These are phyloP conservation scores for Yarrowia galli DNA, from an alignment of 1,139 yeast genomes.

Conservation along the genomic window DNA sequence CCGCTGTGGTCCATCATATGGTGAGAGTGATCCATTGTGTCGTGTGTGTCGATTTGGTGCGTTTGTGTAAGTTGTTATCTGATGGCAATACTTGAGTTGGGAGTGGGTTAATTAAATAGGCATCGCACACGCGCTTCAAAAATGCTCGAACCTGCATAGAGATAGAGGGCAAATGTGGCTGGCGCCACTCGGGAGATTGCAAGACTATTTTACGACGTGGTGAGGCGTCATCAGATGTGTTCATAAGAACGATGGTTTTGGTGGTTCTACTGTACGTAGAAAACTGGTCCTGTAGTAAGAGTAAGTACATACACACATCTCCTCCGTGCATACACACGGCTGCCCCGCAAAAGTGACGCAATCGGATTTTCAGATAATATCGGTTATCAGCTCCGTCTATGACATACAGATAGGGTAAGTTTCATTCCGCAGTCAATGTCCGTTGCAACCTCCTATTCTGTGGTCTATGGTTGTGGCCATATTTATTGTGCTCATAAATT, in stretches of 20 bases:
- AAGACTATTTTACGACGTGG: too few relatives aligned
- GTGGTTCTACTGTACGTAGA: too few relatives aligned
- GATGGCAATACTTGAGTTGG: background rate
- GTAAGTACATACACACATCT: too few relatives aligned
- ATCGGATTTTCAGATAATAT: background rate
- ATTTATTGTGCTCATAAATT: too few relatives aligned
- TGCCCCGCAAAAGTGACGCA: background rate
- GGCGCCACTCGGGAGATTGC: background rate
- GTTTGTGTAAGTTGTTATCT: background rate
- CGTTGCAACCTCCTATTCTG: background rate
- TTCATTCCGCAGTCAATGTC: background rate
- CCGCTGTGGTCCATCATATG: conserved; percentile 50
- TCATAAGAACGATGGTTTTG: background rate
- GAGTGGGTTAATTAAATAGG: conserved; percentile 13
- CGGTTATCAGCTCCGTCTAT: background rate
- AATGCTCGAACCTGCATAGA: conserved; percentile 30
- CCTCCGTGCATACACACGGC: too few relatives aligned
- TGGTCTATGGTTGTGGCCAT: background rate
- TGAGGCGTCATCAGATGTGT: background rate
- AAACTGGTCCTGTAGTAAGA: too few relatives aligned
- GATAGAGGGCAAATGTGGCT: conserved; percentile 31
- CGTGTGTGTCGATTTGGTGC: conserved; percentile 19
- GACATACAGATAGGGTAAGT: too few relatives aligned
- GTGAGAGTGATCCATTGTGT: conserved; percentile 51
- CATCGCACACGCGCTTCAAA: conserved; percentile 8